Conservation (phyloP, 257 asterid species). For the Forsythia suspensa region DNA sequence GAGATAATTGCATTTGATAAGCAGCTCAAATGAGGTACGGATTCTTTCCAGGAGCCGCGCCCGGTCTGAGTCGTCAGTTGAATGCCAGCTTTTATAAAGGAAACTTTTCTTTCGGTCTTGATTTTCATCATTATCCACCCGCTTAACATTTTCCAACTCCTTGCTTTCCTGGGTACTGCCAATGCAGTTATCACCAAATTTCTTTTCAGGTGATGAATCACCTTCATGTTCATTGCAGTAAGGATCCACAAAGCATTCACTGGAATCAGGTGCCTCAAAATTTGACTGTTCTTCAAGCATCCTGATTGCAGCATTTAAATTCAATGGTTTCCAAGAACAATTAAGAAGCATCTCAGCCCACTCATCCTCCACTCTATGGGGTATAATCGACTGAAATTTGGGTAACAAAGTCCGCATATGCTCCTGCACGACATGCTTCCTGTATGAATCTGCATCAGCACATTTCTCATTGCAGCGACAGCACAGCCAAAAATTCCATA, state of each 20-base stretch:
- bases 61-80: constrained; percentile 81
- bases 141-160: background rate
- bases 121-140: constrained; percentile 37
- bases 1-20: constrained; percentile 63
- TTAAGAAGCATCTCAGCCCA: background rate
- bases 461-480: constrained; percentile 64
- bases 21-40: constrained; percentile 55
- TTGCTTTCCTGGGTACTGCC: background rate
- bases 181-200: background rate
- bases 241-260: constrained; percentile 39
- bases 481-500: constrained; percentile 71
- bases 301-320: background rate
- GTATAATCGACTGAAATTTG: background rate
- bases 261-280: constrained; percentile 1
- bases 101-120: constrained; percentile 45
- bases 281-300: background rate
- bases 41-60: constrained; percentile 79
- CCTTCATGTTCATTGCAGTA: constrained; percentile 5
- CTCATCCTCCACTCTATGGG: background rate
- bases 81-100: constrained; percentile 65
- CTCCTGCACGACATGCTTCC: constrained; percentile 60
- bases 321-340: background rate
- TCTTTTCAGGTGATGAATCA: background rate
- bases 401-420: constrained; percentile 64
- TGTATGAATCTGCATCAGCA: constrained; percentile 44